Conservation (phyloP, 208 protist genomes). For the Acanthamoeba culbertsoni region DNA sequence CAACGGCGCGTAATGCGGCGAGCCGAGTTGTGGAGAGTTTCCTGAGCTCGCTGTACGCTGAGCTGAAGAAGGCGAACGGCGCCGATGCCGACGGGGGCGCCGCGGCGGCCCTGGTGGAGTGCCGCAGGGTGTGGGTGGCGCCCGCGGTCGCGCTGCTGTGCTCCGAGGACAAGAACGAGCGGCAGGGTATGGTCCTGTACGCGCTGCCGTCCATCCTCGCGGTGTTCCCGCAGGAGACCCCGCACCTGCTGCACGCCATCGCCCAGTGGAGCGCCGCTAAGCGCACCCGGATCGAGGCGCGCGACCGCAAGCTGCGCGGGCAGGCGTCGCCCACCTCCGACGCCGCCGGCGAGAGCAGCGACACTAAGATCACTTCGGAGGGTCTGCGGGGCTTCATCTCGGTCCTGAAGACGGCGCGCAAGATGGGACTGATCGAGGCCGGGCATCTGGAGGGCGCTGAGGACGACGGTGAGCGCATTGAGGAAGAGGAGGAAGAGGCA, state of each 20-base stretch:
- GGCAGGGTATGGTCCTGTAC: background rate
- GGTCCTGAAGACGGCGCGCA: constrained; percentile 12
- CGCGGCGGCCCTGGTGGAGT: background rate
- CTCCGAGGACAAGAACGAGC: background rate
- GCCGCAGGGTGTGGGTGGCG: background rate
- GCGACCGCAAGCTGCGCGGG: background rate
- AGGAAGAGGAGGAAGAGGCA: background rate
- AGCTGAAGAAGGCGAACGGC: background rate
- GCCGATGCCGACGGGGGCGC: background rate
- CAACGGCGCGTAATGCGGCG: background rate
- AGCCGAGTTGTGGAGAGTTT: background rate
- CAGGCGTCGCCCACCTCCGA: background rate
- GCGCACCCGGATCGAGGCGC: background rate
- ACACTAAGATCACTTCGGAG: background rate
- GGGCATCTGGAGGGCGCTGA: background rate
- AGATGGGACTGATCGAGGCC: constrained; percentile 28
- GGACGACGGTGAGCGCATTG: background rate
- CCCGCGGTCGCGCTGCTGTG: background rate
- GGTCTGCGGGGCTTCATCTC: constrained; percentile 19
- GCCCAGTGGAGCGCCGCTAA: background rate
- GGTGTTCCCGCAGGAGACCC: background rate
- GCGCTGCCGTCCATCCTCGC: background rate
- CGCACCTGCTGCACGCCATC: constrained; percentile 9
- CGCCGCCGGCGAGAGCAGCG: background rate
- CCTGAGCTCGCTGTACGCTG: background rate